Base-by-base conservation (phyloP, 371 early-diverging fungal species). In the Parasitella parasitica region DNA sequence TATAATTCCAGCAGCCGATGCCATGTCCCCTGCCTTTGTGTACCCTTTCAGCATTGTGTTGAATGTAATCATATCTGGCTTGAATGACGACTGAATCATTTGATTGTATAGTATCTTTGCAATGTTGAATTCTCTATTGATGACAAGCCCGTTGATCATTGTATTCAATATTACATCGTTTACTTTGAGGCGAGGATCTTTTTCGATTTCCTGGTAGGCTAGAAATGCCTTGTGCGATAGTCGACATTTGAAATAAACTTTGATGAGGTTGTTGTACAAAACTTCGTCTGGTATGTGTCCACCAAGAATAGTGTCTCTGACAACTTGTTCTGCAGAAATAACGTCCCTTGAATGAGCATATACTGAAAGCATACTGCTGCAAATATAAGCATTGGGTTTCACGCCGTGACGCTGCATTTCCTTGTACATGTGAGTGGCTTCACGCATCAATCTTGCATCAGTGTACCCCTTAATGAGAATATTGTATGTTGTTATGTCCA, bases 11-110 rank as follows among this genome's bases (percentile, higher is more conserved):
- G 55, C 26, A 2, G 79, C 73, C 0, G 67, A 46, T 3, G 28
- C 26, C 54, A 64, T 68, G 12, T 78, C 73, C 5, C 61, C 58
- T 0, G 54, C 20, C 4, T 60, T 61, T 15, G 71, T 43, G 46
- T 71, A 75, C 3, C 81, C 81, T 34, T 77, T 75, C 35, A 83
- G 54, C 59, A 83, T 66, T 8, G 80, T 83, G 38, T 83, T 83
- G 41, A 73, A 78, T 0, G 83, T 83, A 16, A 81, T 57, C 49
- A 73, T 66, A 36, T 83, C 77, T 2, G 83, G 83, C 9, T 66
- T 66, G 27, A 71, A 67, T 3, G 61, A 28, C 2, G 66, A 67
- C 2, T 46, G n/a, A 1, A 77, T 41, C 72, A 81, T 78, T 35
- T 75, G 71, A 18, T 58, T 46, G 32, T 78, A 78, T 11, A 81